These are phyloP conservation scores for Rhodotorula toruloides DNA, from an alignment of 768 basidiomycete genomes.

Conservation along the genomic window DNA sequence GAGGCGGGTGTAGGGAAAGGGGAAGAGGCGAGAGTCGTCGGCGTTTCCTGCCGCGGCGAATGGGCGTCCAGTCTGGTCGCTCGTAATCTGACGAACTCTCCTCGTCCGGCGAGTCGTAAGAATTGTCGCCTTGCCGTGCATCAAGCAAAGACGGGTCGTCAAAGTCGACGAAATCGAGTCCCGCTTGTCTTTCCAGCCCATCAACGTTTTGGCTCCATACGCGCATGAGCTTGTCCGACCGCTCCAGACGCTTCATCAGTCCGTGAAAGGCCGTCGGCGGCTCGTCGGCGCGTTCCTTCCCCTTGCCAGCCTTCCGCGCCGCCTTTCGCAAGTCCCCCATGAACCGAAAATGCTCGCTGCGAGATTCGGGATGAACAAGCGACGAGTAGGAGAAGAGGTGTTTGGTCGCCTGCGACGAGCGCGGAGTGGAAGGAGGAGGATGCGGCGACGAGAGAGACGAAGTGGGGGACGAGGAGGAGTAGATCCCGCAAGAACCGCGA, in stretches of 20 bases:
- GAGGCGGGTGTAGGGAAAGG: not conserved
- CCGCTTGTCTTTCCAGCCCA: conserved; percentile 76
- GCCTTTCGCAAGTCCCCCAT: conserved; percentile 2
- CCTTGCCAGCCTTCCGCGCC: not conserved
- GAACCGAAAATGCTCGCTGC: conserved; percentile 8
- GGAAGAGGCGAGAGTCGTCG: not conserved
- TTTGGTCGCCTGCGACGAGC: conserved; percentile 60
- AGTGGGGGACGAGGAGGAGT: conserved; percentile 65
- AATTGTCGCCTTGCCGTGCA: not conserved
- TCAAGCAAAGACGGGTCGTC: no score
- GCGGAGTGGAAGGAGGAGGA: conserved; percentile 78
- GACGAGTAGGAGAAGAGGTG: conserved; percentile 17
- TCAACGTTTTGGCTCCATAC: conserved; percentile 98
- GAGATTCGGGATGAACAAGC: conserved; percentile 3
- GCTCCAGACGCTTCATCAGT: conserved; percentile 53
- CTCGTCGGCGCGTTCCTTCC: not conserved
- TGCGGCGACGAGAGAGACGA: conserved; percentile 77
- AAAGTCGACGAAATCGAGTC: conserved; percentile 52
- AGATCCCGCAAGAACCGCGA: conserved; percentile 84
- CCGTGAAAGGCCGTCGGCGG: conserved; percentile 76
- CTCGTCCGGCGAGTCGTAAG: not conserved
- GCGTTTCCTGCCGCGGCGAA: not conserved
- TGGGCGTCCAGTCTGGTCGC: not conserved
- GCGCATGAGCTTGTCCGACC: conserved; percentile 73
- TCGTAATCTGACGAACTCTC: conserved; percentile 16